A percentile compares a stretch with the other conserved stretches of the same genome.
Evolutionary conservation across 1,284 basidiomycete species (phyloP).

Genomic region (Fomitopsis schrenkii): DNA sequence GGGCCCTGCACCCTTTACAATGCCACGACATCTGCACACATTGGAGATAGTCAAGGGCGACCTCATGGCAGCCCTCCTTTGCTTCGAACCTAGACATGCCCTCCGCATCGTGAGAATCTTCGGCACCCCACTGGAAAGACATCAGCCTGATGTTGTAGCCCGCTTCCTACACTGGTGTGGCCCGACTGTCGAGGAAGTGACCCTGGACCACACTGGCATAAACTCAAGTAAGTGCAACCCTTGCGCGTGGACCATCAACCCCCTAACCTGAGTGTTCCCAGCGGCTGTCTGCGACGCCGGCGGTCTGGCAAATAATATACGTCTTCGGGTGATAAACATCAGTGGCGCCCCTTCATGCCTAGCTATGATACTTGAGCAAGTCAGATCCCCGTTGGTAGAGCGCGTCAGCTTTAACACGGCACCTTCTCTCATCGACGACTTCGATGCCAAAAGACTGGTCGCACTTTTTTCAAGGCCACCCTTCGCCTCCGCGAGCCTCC

Average conservation of each 20-base stretch:
- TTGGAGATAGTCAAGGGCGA: no score
- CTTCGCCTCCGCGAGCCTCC: background rate
- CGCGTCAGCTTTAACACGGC: background rate
- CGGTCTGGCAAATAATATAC: background rate
- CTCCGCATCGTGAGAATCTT: background rate
- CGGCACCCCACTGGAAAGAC: background rate
- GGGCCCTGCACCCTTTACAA: no score
- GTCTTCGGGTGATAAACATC: background rate
- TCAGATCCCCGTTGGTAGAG: background rate
- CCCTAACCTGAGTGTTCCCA: background rate
- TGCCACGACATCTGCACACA: no score
- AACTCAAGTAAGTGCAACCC: no score
- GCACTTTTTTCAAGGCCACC: background rate
- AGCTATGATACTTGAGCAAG: background rate
- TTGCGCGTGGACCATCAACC: no score
- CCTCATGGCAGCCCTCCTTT: background rate
- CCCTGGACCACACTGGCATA: no score
- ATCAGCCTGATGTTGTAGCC: background rate
- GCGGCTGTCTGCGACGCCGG: background rate
- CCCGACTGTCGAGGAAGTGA: background rate
- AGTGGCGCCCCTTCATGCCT: background rate
- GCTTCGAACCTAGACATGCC: background rate
- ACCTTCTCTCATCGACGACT: background rate
- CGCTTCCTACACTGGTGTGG: background rate
- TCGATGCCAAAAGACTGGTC: background rate